Evolutionary conservation across 2,329 filamentous ascomycete species (phyloP), one percentile per base, ranked within the genome.

Genomic region (Aphanocladium album): DNA sequence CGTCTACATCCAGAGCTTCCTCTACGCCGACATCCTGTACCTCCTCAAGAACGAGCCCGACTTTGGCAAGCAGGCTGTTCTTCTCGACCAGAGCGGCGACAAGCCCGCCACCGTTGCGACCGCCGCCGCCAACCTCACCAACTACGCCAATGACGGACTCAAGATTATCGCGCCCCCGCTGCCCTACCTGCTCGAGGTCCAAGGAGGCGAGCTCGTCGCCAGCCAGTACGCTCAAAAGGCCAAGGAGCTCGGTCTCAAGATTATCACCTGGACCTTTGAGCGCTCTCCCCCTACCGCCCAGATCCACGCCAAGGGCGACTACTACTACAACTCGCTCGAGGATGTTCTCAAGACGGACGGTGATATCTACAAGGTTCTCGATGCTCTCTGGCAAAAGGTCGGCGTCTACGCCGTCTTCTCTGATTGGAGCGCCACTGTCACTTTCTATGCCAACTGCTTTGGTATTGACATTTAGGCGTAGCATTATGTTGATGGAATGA

Each of bases 391-490:
- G 2, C 76, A 80, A 64, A 74, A 89, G 66, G 82, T 90, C 11
- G 81, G 82, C 1, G 82, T 88, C 16, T 72, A 75, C 33, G 85
- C 79, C 5, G 79, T 90, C 63, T 90, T 90, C 67, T 81, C 82
- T 4, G 88, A 90, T 70, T 90, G 88, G 88, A 82, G 83, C 17
- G 83, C 84, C 12, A 88, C 87, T 0, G 81, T 84, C 8, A 88
- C 86, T 0, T 90, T 87, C 65, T 90, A 89, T 72, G 88, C 87
- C 64, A 90, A 89, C 67, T 90, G 88, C 73, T 85, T 89, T 64
- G 81, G 72, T 16, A 63, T 74, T 9, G 66, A 55, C 3, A 51
- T 65, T 49, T 54, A 50, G n/a, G 9, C 8, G 25, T 23, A 35
- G 7, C 14, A n/a, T n/a, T n/a, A n/a, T n/a, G 21, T 21, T 46